Evolutionary conservation across 306 rosid genomes (phyloP), one percentile per base, ranked within the genome.

Genomic region (Cucurbita maxima): DNA sequence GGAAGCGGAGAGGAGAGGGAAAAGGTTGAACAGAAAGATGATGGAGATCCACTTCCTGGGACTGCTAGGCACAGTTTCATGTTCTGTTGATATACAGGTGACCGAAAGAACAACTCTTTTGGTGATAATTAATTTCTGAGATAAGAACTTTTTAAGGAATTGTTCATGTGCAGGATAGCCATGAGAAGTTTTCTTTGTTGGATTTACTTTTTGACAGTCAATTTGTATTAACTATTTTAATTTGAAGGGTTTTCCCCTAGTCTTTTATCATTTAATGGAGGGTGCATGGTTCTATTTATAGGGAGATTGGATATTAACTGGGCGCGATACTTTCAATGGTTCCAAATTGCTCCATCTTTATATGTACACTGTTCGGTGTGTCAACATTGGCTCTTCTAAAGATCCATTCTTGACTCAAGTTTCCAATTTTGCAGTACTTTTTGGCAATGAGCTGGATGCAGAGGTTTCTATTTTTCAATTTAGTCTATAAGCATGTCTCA

Each of bases 391-490:
- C 82, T 84, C 84, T 77, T 89, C 97, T 41, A 94, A 87, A 82
- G 99, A 94, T 88, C 91, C 84, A 30, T 91, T 94, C 88, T 89
- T 91, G 86, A 89, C 87, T 84, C 96, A 87, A 85, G 97, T 91
- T 85, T 91, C 96, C 76, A 86, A 89, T 67, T 94, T 94, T 84
- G 92, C 96, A 44, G 86, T 89, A 76, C 87, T 94, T 79, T 89
- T 91, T 72, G 96, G 99, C 87, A 89, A 77, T 85, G 88, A 84
- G 87, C 96, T 94, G 97, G 99, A 94, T 94, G 99, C 99, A 94
- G 99, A 94, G 99, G 99, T 94, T 82, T 78, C 75, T 68, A 37
- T 50, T 76, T 73, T 36, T 58, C 48, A 61, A 58, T 71, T 54
- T 62, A 72, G 75, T 67, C 69, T 81, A 10, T 30, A 43, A 47